Base-by-base conservation (phyloP, 345 rosid genomes). In the Sisymbrium altissimum region DNA sequence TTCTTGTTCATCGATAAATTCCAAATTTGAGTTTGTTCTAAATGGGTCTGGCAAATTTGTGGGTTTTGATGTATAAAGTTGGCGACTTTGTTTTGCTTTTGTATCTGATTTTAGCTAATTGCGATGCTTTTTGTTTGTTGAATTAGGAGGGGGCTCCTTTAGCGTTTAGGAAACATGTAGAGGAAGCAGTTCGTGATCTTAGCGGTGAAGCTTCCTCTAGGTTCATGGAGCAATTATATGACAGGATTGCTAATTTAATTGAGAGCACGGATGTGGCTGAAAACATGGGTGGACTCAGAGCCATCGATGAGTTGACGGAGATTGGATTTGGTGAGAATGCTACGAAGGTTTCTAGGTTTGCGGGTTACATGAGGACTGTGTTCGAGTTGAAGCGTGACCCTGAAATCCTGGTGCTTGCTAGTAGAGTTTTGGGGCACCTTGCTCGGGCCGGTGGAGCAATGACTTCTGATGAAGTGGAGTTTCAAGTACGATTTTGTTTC, bases 401-500 rank as follows among this genome's bases (percentile, higher is more conserved):
- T 35, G 97, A 89, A 49, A 86, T 87, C 68, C 78, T 96, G 83
- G 84, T 86, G 70, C 97, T 86, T 86, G 95, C 98, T 63, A 96
- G 98, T 82, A 81, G 75, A 80, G 99, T 96, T 76, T 86, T 96
- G 80, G 99, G 99, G 35, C 99, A 96, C 67, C 87, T 96, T 70
- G 98, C 97, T 4, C 86, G 96, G 89, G 95, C 97, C 15, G 98
- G 99, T 62, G 99, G 99, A 60, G 97, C 95, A 40, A 90, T 96
- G 99, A 89, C 96, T 59, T 96, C 99, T 11, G 99, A 96, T 72
- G 96, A 92, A 93, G 96, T 92, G 77, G 97, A 92, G 66, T 80
- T 88, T 84, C 98, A 96, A 95, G 98, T 96, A 38, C 4, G 71
- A 73, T 70, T 36, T 33, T 49, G 46, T 69, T 29, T 58, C 60